phyloP scores from a whole-genome alignment of 306 rosid species.

The Lathyrus sativus region DNA sequence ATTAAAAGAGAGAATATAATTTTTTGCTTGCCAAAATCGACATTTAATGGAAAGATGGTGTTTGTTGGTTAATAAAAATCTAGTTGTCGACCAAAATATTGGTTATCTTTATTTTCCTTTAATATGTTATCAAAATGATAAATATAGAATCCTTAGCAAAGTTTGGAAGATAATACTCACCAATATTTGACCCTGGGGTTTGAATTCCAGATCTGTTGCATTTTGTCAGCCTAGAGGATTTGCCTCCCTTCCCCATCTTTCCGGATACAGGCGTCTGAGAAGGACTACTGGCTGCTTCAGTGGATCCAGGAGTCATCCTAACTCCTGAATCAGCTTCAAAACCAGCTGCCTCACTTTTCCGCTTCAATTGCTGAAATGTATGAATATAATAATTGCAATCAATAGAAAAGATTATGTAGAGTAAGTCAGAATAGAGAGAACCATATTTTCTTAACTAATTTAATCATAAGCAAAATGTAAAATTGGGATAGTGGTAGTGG shows the following conservation, averaged over 20 bases:
- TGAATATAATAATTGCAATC: slow-evolving; percentile 22
- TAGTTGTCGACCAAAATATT: slow-evolving; percentile 9
- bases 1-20: slow-evolving; percentile 24
- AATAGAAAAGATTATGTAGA: slow-evolving; percentile 20
- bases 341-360: slow-evolving; percentile 65
- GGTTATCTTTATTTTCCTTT: slow-evolving; percentile 1
- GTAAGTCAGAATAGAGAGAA: slow-evolving; percentile 27
- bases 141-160: slow-evolving; percentile 30
- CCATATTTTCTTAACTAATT: neutral
- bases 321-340: slow-evolving; percentile 71
- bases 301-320: slow-evolving; percentile 55
- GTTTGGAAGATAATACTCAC: slow-evolving; percentile 48
- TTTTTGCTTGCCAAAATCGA: slow-evolving; percentile 11
- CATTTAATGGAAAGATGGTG: slow-evolving; percentile 23
- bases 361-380: slow-evolving; percentile 63
- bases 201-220: slow-evolving; percentile 72
- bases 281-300: slow-evolving; percentile 55
- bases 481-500: neutral
- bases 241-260: slow-evolving; percentile 71
- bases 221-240: slow-evolving; percentile 72
- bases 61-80: slow-evolving; percentile 4
- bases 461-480: neutral
- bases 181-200: slow-evolving; percentile 72
- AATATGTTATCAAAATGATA: neutral
- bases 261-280: slow-evolving; percentile 73